Evolutionary conservation across 345 rosid genomes (phyloP).

Genomic region (Aethionema arabicum): DNA sequence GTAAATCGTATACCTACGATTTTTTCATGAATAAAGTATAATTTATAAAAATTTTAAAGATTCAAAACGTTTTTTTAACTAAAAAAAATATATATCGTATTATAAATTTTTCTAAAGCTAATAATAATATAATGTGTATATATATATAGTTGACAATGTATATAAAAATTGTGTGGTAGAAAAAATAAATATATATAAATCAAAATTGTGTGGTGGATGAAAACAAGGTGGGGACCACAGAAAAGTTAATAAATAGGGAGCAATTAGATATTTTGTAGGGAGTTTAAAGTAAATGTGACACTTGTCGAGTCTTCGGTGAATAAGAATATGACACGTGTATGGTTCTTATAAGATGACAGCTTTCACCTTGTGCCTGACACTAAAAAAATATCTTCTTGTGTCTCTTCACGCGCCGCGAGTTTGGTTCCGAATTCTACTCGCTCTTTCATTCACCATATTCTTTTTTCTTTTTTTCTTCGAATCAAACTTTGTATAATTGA

Average conservation of each 20-base stretch:
- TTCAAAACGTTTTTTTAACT: too few relatives aligned
- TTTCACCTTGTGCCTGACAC: conserved; percentile 17
- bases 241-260: not conserved
- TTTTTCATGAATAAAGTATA: too few relatives aligned
- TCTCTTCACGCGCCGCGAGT: conserved; percentile 27
- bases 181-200: too few relatives aligned
- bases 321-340: conserved; percentile 32
- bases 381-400: conserved; percentile 23
- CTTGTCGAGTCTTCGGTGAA: conserved; percentile 32
- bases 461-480: conserved; percentile 1
- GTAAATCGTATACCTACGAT: too few relatives aligned
- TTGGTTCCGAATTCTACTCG: not conserved
- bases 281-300: conserved; percentile 14
- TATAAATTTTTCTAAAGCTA: too few relatives aligned
- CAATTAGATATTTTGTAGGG: conserved; percentile 34
- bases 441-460: conserved; percentile 7
- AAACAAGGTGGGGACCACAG: not conserved
- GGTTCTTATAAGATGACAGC: conserved; percentile 23
- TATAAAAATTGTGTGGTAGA: too few relatives aligned
- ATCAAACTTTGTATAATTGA: not conserved
- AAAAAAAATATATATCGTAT: too few relatives aligned
- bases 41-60: too few relatives aligned
- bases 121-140: too few relatives aligned
- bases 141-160: too few relatives aligned
- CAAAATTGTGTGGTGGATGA: too few relatives aligned